Evolutionary conservation across 2,329 filamentous ascomycete species (phyloP).

Genomic region (Fonsecaea multimorphosa): DNA sequence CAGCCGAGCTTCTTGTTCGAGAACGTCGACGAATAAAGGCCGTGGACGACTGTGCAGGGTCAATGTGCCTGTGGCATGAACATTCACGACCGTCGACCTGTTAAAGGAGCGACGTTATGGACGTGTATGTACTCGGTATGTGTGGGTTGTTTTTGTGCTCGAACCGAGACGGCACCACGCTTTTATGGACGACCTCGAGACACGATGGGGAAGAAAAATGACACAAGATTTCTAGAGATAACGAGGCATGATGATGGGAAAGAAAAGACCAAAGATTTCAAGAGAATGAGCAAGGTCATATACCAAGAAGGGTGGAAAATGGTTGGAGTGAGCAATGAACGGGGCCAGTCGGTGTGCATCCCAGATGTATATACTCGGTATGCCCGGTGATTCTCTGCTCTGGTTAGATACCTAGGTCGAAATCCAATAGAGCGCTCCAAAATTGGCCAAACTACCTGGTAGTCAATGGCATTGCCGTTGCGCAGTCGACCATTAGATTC

Average conservation of each 20-base stretch:
- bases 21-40: slow-evolving; percentile 64
- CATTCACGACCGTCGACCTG: too few relatives aligned
- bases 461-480: not conserved
- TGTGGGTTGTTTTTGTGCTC: too few relatives aligned
- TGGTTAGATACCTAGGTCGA: not conserved
- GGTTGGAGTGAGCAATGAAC: too few relatives aligned
- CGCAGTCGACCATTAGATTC: not conserved
- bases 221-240: too few relatives aligned
- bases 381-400: not conserved
- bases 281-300: not conserved
- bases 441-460: not conserved
- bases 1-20: slow-evolving; percentile 82
- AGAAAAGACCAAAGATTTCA: not conserved
- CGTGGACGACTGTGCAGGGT: too few relatives aligned
- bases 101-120: too few relatives aligned
- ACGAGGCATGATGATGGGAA: not conserved
- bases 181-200: too few relatives aligned
- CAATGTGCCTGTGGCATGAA: too few relatives aligned
- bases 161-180: too few relatives aligned
- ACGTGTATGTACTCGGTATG: too few relatives aligned
- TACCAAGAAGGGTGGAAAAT: too few relatives aligned
- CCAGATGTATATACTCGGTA: not conserved
- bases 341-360: too few relatives aligned
- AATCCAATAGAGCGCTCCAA: not conserved
- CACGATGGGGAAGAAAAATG: not conserved